Conservation (phyloP, 306 rosid species). For the Trifolium repens region DNA sequence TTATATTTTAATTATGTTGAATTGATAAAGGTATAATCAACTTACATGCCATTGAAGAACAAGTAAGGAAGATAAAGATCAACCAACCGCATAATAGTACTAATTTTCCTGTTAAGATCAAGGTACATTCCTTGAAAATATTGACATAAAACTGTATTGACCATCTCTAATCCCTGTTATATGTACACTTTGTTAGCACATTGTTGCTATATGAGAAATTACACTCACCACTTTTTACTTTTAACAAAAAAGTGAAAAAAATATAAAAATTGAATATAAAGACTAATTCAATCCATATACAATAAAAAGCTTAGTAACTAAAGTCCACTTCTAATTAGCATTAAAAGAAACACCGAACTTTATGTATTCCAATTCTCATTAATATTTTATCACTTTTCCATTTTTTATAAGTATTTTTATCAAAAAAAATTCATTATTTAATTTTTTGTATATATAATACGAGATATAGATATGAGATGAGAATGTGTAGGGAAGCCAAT, state of each 20-base stretch:
- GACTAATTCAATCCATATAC: not conserved
- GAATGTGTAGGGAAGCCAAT: no score
- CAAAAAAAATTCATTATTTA: no score
- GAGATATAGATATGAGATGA: no score
- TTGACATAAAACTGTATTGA: constrained; percentile 56
- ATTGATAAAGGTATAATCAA: not conserved
- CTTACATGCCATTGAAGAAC: constrained; percentile 78
- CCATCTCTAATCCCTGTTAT: constrained; percentile 65
- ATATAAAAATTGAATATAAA: no score
- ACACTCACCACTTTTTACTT: not conserved
- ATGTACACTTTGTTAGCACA: constrained; percentile 8
- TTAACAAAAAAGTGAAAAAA: not conserved
- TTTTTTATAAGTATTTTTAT: no score
- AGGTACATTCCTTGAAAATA: constrained; percentile 53
- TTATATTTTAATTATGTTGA: not conserved
- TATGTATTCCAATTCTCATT: no score
- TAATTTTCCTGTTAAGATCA: constrained; percentile 55
- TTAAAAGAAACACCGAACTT: no score
- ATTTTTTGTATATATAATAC: no score
- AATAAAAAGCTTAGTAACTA: not conserved
- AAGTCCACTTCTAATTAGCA: no score
- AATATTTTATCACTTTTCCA: no score
- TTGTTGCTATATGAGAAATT: not conserved
- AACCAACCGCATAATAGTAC: constrained; percentile 57
- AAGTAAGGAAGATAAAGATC: constrained; percentile 74